A percentile compares a stretch with the other conserved stretches of the same genome.
Evolutionary conservation across 805 yeast species (phyloP).

Genomic region (Candida corydali): DNA sequence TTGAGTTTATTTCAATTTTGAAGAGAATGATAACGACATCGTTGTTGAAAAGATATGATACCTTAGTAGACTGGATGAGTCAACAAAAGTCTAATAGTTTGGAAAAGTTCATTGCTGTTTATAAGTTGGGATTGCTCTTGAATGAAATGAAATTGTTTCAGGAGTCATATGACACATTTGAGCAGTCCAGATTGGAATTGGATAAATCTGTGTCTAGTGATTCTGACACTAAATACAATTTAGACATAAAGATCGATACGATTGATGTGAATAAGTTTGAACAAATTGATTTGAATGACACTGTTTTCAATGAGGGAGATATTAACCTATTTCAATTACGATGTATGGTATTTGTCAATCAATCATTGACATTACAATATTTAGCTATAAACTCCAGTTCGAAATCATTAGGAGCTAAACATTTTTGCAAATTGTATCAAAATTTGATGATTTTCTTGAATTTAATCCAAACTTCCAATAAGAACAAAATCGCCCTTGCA

Average conservation of each 20-base stretch:
- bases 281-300: conserved; percentile 11
- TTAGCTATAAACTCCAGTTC: conserved; percentile 34
- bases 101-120: conserved; percentile 29
- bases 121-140: conserved; percentile 49
- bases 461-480: conserved; percentile 26
- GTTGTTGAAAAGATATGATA: conserved; percentile 32
- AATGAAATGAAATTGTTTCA: conserved; percentile 54
- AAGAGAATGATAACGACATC: conserved; percentile 51
- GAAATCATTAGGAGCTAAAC: conserved; percentile 38
- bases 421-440: conserved; percentile 36
- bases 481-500: conserved; percentile 31
- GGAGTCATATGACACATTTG: conserved; percentile 55
- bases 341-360: conserved; percentile 32
- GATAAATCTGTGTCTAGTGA: conserved; percentile 6
- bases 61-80: conserved; percentile 11
- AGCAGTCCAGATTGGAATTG: conserved; percentile 34
- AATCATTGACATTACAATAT: conserved; percentile 30
- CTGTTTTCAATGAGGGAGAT: conserved; percentile 2
- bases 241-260: conserved; percentile 8
- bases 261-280: conserved; percentile 11
- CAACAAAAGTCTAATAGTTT: conserved; percentile 6
- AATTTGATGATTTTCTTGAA: conserved; percentile 36
- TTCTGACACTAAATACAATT: conserved; percentile 7
- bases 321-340: conserved; percentile 23
- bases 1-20: conserved; percentile 36